Percentiles rank a stretch among this genome's conserved stretches.
Evolutionary conservation across 2,329 filamentous ascomycete genomes (phyloP).

Genomic region (Scorias spongiosa): DNA sequence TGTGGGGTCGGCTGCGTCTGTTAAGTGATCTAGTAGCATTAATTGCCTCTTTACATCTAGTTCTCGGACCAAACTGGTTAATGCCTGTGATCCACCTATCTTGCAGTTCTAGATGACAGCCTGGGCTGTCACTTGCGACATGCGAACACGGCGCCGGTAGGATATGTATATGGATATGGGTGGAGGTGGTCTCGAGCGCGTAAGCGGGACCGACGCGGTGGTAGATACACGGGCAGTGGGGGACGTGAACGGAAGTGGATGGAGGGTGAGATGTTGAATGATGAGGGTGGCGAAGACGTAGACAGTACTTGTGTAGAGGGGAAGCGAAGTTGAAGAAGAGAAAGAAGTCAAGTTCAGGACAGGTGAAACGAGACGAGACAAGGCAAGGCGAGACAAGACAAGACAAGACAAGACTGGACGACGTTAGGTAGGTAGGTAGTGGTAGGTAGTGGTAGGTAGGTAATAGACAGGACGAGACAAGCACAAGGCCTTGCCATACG

Average conservation of each 20-base stretch:
- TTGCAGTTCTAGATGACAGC: slow-evolving; percentile 2
- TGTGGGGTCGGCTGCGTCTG: slow-evolving; percentile 13
- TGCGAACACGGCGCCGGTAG: neutral
- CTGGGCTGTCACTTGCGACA: slow-evolving; percentile 1
- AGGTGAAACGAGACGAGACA: neutral
- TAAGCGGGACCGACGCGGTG: too few relatives aligned
- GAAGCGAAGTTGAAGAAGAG: neutral
- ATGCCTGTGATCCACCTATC: slow-evolving; percentile 16
- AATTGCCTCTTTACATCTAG: slow-evolving; percentile 14
- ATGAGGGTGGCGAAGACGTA: neutral
- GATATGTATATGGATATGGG: neutral
- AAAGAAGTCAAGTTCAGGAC: neutral
- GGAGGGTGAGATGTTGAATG: neutral
- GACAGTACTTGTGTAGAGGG: neutral
- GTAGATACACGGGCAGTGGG: neutral
- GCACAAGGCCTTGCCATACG: too few relatives aligned
- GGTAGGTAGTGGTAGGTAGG: too few relatives aligned
- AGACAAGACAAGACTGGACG: neutral
- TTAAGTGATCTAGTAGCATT: slow-evolving; percentile 18
- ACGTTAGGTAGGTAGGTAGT: too few relatives aligned
- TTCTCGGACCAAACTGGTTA: slow-evolving; percentile 10
- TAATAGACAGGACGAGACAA: neutral
- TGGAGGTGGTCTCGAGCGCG: too few relatives aligned
- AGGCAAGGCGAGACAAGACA: neutral
- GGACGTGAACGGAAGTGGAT: slow-evolving; percentile 1